Conservation (phyloP, 2,329 filamentous ascomycete genomes). For the Paramyrothecium sp. region DNA sequence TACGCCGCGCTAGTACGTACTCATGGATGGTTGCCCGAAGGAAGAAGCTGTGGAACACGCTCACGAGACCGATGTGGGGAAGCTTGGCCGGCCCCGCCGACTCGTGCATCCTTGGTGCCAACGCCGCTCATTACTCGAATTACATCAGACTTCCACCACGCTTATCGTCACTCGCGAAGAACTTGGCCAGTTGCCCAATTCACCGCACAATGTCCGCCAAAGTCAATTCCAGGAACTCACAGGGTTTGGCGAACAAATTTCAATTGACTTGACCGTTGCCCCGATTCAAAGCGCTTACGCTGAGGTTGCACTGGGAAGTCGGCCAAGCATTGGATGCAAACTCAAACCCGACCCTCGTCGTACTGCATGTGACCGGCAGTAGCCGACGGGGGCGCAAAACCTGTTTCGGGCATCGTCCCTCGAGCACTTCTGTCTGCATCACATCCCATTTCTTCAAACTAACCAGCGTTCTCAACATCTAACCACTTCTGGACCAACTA, state of each 20-base stretch:
- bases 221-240: no score
- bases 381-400: neutral
- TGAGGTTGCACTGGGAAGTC: no score
- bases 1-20: neutral
- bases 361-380: neutral
- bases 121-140: neutral
- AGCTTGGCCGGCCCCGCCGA: neutral
- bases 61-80: neutral
- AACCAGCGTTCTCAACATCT: no score
- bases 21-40: neutral
- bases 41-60: neutral
- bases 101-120: neutral
- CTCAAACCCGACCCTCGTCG: neutral
- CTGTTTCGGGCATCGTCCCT: neutral
- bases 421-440: neutral
- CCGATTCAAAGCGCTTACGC: no score
- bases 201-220: no score
- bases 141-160: no score
- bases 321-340: neutral
- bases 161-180: no score
- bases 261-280: no score
- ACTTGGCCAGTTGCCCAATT: no score
- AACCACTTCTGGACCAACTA: no score
- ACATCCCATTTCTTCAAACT: no score
- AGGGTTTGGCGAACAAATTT: no score